Conservation (phyloP, 148 eudicot genomes). For the Rheum nobile region DNA sequence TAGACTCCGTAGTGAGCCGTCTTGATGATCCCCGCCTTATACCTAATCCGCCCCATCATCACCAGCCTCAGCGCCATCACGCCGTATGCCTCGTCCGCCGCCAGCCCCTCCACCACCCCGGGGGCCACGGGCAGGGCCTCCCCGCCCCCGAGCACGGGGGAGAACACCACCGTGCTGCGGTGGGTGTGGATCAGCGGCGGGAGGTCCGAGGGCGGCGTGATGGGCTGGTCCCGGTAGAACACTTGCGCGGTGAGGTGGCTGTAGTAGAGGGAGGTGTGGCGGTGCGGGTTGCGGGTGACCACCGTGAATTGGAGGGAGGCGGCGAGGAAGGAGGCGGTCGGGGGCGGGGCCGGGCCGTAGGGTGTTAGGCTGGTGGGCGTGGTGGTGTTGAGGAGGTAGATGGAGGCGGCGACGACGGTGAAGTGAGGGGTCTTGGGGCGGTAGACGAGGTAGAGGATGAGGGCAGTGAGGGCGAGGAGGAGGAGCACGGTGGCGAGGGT, state of each 20-base stretch:
- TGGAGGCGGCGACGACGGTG: conserved; percentile 30
- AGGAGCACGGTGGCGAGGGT: conserved; percentile 21
- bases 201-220: conserved; percentile 36
- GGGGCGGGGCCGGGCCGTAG: background rate
- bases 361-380: conserved; percentile 8
- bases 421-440: conserved; percentile 58
- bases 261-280: conserved; percentile 39
- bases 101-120: conserved; percentile 25
- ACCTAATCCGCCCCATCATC: conserved; percentile 50
- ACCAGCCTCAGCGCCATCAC: conserved; percentile 56
- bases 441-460: conserved; percentile 59
- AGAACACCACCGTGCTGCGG: conserved; percentile 19
- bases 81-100: conserved; percentile 34
- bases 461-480: conserved; percentile 32
- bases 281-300: conserved; percentile 52
- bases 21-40: conserved; percentile 44
- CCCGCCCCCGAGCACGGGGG: conserved; percentile 25
- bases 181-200: conserved; percentile 18
- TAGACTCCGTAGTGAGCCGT: conserved; percentile 34
- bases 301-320: conserved; percentile 57
- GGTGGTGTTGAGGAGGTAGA: conserved; percentile 46
- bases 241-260: conserved; percentile 50
- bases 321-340: conserved; percentile 20
- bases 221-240: conserved; percentile 41
- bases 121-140: conserved; percentile 19